Base-by-base conservation (phyloP, 1,284 basidiomycete genomes). In the Cutaneotrichosporon cutaneum region DNA sequence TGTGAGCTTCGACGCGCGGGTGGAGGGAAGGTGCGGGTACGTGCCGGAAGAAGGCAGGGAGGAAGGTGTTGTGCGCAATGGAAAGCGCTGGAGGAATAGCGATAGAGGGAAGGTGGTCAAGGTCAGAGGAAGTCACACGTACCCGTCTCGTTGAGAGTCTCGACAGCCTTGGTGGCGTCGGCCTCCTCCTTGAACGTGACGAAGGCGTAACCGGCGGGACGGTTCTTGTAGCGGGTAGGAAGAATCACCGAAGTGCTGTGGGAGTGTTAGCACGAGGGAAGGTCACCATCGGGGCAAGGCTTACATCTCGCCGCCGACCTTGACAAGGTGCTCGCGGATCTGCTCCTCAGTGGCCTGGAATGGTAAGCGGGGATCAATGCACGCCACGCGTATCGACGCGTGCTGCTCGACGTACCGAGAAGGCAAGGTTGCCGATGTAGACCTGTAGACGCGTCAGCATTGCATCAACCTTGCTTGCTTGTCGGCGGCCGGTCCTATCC, bases 141-240 rank as follows among this genome's bases (percentile, higher is more conserved):
- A 63, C 51, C 58, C 33, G 62, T 60, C 58, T 89, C 90, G 84
- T 94, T 85, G 75, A 95, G 88, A 74, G 84, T 81, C 68, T 92
- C 88, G 76, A 93, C 89, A 64, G 91, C 94, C 79, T 87, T 87
- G 82, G 92, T 84, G 66, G 89, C 91, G 74, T 90, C 89, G 78
- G 90, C 90, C 78, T 83, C 83, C 76, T 85, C 88, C 76, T 85
- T 82, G 81, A 92, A 85, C 67, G 89, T 86, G 77, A 94, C 91
- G 77, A 95, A 95, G 69, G 92, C 93, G 82, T 93, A 95, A 65
- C 92, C 92, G 73, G 91, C 71, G 21, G 76, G 73, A 54, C 74
- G 70, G 62, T 70, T 70, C 66, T 64, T 67, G 71, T 72, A 74
- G 51, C 70, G 72, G 36, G 65, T 67, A 16, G 75, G 76, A 32